Percentiles rank a stretch among this genome's conserved stretches.
Conservation (phyloP, 345 rosid species). For the Kandelia obovata region DNA sequence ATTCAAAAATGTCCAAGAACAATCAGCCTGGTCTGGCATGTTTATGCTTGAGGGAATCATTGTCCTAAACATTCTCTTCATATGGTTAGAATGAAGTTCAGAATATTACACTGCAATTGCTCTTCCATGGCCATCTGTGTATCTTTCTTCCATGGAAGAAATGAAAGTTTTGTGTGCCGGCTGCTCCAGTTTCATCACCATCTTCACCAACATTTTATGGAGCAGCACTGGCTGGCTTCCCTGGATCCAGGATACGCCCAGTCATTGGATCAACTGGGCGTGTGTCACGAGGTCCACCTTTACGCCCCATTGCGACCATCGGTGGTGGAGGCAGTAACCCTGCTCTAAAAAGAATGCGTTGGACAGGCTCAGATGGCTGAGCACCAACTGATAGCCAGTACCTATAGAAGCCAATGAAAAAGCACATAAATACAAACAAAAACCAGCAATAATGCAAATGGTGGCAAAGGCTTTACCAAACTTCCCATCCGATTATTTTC, state of each 20-base stretch:
- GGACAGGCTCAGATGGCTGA: constrained; percentile 84
- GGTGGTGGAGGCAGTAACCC: constrained; percentile 90
- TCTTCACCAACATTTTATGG: constrained; percentile 14
- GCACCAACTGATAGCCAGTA: constrained; percentile 98
- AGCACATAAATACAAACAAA: background rate
- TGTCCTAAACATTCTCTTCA: background rate
- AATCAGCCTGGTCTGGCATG: constrained; percentile 21
- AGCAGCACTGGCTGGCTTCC: constrained; percentile 24
- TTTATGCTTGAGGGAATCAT: background rate
- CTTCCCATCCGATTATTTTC: no score
- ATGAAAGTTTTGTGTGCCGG: constrained; percentile 4
- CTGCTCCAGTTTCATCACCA: constrained; percentile 1
- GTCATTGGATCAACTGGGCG: constrained; percentile 81
- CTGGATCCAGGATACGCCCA: constrained; percentile 47
- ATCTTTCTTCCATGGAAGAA: background rate
- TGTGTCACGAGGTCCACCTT: constrained; percentile 67
- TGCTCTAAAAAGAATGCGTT: constrained; percentile 73
- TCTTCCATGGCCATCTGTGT: no score
- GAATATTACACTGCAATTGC: background rate
- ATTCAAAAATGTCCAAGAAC: no score
- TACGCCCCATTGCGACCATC: constrained; percentile 77
- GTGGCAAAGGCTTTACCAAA: no score
- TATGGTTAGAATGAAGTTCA: background rate
- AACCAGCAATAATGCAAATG: background rate
- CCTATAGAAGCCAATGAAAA: constrained; percentile 33